phyloP scores from a whole-genome alignment of 2,329 filamentous ascomycete species.

The Curvularia eragrostidis region DNA sequence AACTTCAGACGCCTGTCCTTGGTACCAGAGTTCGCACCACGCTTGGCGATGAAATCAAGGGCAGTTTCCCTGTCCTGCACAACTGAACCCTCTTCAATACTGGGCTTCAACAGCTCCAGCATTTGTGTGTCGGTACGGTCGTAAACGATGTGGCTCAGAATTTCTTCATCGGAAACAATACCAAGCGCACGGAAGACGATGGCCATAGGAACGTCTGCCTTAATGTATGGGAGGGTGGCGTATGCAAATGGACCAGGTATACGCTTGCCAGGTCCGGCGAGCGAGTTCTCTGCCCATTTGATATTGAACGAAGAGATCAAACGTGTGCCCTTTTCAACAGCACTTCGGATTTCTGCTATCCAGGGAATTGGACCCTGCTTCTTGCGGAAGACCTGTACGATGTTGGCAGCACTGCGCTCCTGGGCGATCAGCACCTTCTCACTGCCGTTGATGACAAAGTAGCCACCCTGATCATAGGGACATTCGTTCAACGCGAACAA shows the following conservation, averaged over 20 bases:
- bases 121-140: conserved; percentile 94
- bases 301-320: conserved; percentile 92
- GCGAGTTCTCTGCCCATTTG: conserved; percentile 87
- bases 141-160: conserved; percentile 96
- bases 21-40: conserved; percentile 77
- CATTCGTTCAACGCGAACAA: conserved; percentile 95
- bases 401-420: conserved; percentile 96
- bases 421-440: conserved; percentile 99
- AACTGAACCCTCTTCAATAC: conserved; percentile 94
- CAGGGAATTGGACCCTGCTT: conserved; percentile 93
- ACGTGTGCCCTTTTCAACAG: conserved; percentile 92
- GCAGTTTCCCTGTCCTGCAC: conserved; percentile 96
- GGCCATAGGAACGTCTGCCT: conserved; percentile 88
- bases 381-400: conserved; percentile 99
- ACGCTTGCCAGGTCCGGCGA: conserved; percentile 74
- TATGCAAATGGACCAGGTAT: conserved; percentile 88
- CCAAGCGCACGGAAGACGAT: conserved; percentile 96
- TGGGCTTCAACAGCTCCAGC: conserved; percentile 96
- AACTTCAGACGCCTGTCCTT: conserved; percentile 91
- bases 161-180: conserved; percentile 96
- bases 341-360: conserved; percentile 94
- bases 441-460: conserved; percentile 99
- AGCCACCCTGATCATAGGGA: conserved; percentile 96
- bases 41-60: conserved; percentile 92
- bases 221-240: conserved; percentile 91